Evolutionary conservation across 2,329 filamentous ascomycete genomes (phyloP).

Genomic region (Curvularia spicifera): DNA sequence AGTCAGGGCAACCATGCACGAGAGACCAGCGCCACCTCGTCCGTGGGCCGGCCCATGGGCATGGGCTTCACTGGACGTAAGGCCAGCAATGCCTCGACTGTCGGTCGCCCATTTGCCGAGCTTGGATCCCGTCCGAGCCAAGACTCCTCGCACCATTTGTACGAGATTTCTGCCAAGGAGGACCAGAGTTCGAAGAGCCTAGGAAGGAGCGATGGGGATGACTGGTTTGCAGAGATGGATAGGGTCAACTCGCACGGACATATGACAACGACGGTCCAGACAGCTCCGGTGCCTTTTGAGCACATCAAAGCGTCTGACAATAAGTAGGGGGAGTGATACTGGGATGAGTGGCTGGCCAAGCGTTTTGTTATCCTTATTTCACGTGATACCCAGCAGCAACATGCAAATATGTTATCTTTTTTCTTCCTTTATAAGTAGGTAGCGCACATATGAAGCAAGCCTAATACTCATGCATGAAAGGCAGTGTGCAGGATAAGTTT

Average conservation of each 20-base stretch:
- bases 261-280: conserved; percentile 22
- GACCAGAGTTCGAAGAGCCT: conserved; percentile 5
- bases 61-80: conserved; percentile 20
- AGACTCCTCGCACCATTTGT: conserved; percentile 38
- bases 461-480: neutral
- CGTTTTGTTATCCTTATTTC: conserved; percentile 10
- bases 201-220: conserved; percentile 19
- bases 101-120: conserved; percentile 20
- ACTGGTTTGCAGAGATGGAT: conserved; percentile 31
- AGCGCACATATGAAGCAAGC: conserved; percentile 4
- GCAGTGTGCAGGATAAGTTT: neutral
- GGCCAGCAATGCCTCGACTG: conserved; percentile 20
- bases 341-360: neutral
- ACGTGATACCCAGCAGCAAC: conserved; percentile 15
- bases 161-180: conserved; percentile 12
- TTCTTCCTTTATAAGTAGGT: conserved; percentile 3
- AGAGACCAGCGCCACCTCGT: conserved; percentile 20
- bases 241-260: conserved; percentile 18
- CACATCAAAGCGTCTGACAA: conserved; percentile 13
- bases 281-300: conserved; percentile 9
- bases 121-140: conserved; percentile 29
- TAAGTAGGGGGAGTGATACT: conserved; percentile 4
- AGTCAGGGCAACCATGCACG: conserved; percentile 11
- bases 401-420: conserved; percentile 4
- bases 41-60: conserved; percentile 18